Evolutionary conservation across 768 basidiomycete species (phyloP).

Genomic region (Pilatotrama ljubarskyi): DNA sequence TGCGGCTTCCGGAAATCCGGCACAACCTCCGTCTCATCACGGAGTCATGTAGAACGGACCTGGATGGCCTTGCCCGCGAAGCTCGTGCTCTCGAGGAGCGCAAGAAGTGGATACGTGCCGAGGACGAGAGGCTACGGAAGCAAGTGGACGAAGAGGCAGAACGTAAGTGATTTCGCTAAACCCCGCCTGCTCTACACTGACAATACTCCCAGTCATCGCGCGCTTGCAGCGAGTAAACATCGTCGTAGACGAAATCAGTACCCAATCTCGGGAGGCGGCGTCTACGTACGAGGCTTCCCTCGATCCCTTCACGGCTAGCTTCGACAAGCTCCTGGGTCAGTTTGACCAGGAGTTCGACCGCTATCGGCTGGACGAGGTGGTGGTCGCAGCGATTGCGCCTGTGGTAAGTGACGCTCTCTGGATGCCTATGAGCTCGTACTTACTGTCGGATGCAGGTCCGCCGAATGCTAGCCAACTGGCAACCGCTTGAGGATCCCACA

Average conservation of each 20-base stretch:
- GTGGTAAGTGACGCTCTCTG: slow-evolving; percentile 41
- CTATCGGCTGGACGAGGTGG: slow-evolving; percentile 85
- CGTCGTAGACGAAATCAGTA: slow-evolving; percentile 69
- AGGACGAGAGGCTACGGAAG: slow-evolving; percentile 69
- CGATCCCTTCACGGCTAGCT: slow-evolving; percentile 68
- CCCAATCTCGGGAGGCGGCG: slow-evolving; percentile 62
- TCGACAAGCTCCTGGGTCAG: slow-evolving; percentile 70
- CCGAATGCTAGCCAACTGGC: slow-evolving; percentile 74
- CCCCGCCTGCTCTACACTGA: slow-evolving; percentile 3
- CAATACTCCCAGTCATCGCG: slow-evolving; percentile 65
- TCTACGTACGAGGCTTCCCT: slow-evolving; percentile 71
- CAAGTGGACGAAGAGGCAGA: slow-evolving; percentile 77
- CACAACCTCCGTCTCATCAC: slow-evolving; percentile 91
- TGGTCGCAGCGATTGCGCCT: slow-evolving; percentile 90
- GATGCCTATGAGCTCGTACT: neutral
- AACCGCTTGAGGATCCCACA: slow-evolving; percentile 78
- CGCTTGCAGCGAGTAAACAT: slow-evolving; percentile 77
- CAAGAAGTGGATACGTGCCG: slow-evolving; percentile 67
- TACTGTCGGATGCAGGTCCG: slow-evolving; percentile 48
- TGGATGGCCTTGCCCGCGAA: slow-evolving; percentile 89
- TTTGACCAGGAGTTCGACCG: slow-evolving; percentile 73
- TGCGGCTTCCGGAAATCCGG: slow-evolving; percentile 92
- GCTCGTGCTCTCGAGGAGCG: slow-evolving; percentile 81
- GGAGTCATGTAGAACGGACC: slow-evolving; percentile 77
- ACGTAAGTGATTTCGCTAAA: slow-evolving; percentile 44